Percentiles rank a stretch among this genome's conserved stretches.
Evolutionary conservation across 2,329 filamentous ascomycete genomes (phyloP).

Genomic region (Diaporthe sp.): DNA sequence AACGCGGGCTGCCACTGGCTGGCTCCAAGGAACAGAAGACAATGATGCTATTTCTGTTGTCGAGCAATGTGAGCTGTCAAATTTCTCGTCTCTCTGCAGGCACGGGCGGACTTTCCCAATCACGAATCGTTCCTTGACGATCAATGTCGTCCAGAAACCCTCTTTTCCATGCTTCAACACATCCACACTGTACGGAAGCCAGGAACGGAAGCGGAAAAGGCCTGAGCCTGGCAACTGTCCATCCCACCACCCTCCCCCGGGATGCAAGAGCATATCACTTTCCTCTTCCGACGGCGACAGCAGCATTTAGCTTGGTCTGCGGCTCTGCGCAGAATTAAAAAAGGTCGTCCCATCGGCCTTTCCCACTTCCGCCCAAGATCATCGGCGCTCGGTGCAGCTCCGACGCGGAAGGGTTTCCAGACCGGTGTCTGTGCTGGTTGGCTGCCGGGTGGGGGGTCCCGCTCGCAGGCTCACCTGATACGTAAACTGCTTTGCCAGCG

Average conservation of each 20-base stretch:
- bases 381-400: conserved; percentile 27
- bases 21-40: not conserved
- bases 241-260: not conserved
- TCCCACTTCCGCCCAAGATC: conserved; percentile 16
- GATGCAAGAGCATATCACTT: conserved; percentile 11
- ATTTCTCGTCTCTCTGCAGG: conserved; percentile 2
- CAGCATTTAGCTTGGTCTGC: conserved; percentile 12
- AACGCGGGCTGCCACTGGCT: conserved; percentile 6
- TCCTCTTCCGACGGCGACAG: not conserved
- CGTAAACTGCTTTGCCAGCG: not conserved
- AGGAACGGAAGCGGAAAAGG: not conserved
- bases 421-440: conserved; percentile 9
- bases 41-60: conserved; percentile 30
- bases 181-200: conserved; percentile 12
- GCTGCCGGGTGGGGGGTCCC: not conserved
- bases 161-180: not conserved
- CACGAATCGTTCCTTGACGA: conserved; percentile 3
- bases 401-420: conserved; percentile 2
- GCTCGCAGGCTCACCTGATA: not conserved
- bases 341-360: conserved; percentile 15
- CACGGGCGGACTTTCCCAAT: conserved; percentile 14
- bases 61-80: conserved; percentile 13
- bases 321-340: conserved; percentile 29
- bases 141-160: not conserved
- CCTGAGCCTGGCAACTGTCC: not conserved